These are phyloP conservation scores for Monosporascus sp. DNA, from an alignment of 2,329 filamentous ascomycete species.

Conservation along the genomic window DNA sequence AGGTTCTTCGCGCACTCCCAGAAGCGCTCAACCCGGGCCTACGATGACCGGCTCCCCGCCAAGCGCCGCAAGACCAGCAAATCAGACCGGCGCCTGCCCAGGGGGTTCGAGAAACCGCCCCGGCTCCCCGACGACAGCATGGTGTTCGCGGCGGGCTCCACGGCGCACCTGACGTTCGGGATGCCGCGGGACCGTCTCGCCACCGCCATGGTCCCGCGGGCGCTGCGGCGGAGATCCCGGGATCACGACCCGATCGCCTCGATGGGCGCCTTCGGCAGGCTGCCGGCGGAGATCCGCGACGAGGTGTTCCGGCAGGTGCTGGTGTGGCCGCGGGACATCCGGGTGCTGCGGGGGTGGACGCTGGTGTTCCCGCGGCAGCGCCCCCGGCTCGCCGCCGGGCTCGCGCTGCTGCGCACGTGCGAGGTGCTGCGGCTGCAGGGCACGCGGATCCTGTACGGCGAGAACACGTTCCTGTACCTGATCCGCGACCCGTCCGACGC, in stretches of 20 bases:
- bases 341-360: constrained; percentile 28
- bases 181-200: background rate
- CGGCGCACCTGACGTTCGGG: background rate
- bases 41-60: background rate
- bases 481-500: constrained; percentile 31
- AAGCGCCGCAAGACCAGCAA: background rate
- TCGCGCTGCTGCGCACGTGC: constrained; percentile 33
- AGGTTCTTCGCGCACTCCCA: background rate
- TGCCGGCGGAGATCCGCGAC: constrained; percentile 27
- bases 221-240: background rate
- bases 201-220: background rate
- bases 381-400: constrained; percentile 22
- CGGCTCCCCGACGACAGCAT: background rate
- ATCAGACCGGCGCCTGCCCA: background rate
- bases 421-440: constrained; percentile 31
- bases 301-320: constrained; percentile 28
- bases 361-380: constrained; percentile 19
- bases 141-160: background rate
- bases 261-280: constrained; percentile 6
- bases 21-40: background rate
- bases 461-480: constrained; percentile 42
- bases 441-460: constrained; percentile 37
- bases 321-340: constrained; percentile 22
- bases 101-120: background rate
- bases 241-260: constrained; percentile 1